Base-by-base conservation (phyloP, 352 stramenopile species). In the Phytophthora sojae region DNA sequence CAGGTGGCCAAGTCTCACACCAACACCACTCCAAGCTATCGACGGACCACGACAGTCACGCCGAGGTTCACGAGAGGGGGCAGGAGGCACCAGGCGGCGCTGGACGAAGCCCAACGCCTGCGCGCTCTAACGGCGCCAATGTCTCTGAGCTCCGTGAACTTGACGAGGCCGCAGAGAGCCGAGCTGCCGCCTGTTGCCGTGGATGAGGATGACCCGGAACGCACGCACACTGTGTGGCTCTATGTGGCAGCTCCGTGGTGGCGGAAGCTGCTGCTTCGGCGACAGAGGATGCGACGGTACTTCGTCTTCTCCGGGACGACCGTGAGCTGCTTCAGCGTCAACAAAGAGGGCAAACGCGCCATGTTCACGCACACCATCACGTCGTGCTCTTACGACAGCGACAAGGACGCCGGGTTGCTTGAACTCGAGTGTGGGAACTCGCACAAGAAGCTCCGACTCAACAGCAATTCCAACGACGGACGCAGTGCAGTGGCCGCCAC, bases 301-400 rank as follows among this genome's bases (percentile, higher is more conserved):
- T 81, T 87, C 21, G 79, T 86, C 37, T 72, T 88, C 53, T 84
- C 72, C 5, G 75, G 70, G 2, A 64, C 56, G 17, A 83, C 47
- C 11, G 53, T 87, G 39, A 86, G 81, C 75, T 84, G 77, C 61
- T 89, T 89, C 61, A 69, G 61, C 42, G 73, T 87, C 11, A 89
- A 89, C 64, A 81, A 79, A 47, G 79, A 86, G 61, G 79, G 79
- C 23, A 76, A 86, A 42, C 39, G 59, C 0, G 72, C 81, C 6
- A 60, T 62, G 5, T 85, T 85, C 56, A 75, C 64, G 8, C 32
- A 57, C 23, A 64, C n/a, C 5, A 52, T 89, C 58, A 59, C 54
- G n/a, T 54, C 50, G 12, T 76, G 61, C 14, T 42, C 32, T n/a
- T 78, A 79, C 57, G 26, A 79, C 42, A 69, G 52, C 11, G 50